Conservation (phyloP, 768 basidiomycete species). For the Dioszegia hungarica region DNA sequence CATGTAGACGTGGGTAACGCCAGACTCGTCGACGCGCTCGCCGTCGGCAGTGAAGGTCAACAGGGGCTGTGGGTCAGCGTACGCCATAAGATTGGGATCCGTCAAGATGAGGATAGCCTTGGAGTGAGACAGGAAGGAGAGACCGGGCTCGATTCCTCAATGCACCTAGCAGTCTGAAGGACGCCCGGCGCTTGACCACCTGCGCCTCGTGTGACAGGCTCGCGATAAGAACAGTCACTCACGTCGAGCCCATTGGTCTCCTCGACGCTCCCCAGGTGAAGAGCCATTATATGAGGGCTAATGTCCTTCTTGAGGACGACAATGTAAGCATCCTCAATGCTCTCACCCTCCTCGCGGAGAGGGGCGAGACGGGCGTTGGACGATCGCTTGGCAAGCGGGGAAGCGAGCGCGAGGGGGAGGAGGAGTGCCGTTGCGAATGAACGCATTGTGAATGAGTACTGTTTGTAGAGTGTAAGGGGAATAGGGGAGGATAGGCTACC, state of each 20-base stretch:
- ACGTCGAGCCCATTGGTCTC: constrained; percentile 57
- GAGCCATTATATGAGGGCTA: constrained; percentile 56
- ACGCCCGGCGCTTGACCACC: no score
- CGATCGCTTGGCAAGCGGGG: constrained; percentile 23
- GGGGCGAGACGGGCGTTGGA: constrained; percentile 35
- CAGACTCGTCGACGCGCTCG: constrained; percentile 35
- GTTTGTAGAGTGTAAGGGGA: not conserved
- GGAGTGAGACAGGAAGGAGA: no score
- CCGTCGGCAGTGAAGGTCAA: not conserved
- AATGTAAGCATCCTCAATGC: constrained; percentile 74
- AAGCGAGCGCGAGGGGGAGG: constrained; percentile 27
- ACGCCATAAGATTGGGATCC: no score
- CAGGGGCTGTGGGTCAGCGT: not conserved
- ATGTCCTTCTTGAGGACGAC: constrained; percentile 75
- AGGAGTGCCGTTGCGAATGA: constrained; percentile 23
- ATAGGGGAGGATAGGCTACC: constrained; percentile 4
- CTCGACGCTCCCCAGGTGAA: constrained; percentile 71
- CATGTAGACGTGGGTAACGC: constrained; percentile 66
- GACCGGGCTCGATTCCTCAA: not conserved
- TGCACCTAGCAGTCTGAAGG: no score
- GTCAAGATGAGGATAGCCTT: no score
- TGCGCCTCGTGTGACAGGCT: no score
- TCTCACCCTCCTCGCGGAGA: constrained; percentile 30
- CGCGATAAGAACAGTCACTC: constrained; percentile 18
- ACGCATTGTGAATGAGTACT: constrained; percentile 22